Base-by-base conservation (phyloP, 208 protist species). In the Leishmania martiniquensis region DNA sequence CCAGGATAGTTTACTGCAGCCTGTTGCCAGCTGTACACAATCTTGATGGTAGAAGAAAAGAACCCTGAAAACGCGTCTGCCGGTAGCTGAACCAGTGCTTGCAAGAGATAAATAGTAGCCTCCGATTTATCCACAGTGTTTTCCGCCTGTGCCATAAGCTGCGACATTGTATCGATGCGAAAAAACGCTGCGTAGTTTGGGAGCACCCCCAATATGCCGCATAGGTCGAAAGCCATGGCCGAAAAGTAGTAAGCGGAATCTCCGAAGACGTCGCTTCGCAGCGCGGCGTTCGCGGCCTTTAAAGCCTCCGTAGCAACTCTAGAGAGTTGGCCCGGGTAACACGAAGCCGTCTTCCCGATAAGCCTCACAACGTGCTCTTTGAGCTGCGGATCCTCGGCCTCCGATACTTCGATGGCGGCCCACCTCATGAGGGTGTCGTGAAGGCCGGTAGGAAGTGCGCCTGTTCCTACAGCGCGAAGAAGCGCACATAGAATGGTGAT, bases 11-110 rank as follows among this genome's bases (percentile, higher is more conserved):
- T 80, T 39, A 51, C 25, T 1, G 80, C 34, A 44, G 80, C 80
- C 60, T 83, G 80, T 60, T 83, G 80, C 92, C 92, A 96, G 74
- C 92, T 96, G 73, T 86, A 92, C n/a, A 93, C 75, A 22, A 96
- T 67, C 52, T 86, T 82, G 65, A 96, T 80, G 22, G 84, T 78
- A 59, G 79, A 51, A 32, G 86, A 84, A 47, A 93, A 51, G 13
- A 88, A 62, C 13, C 37, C 79, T 13, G 76, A 55, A 34, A 92
- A 82, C 54, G 82, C 55, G 42, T 89, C 85, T 57, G 84, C 76
- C 39, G 73, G 49, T 20, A 75, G 51, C n/a, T 82, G 81, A 6
- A 68, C 60, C 2, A 94, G 69, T 60, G 89, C 90, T 54, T 87
- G 82, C 45, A 85, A 84, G n/a, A 95, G 62, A 37, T 83, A 77